Base-by-base conservation (phyloP, 2,329 filamentous ascomycete genomes). In the Periglandula ipomoeae region DNA sequence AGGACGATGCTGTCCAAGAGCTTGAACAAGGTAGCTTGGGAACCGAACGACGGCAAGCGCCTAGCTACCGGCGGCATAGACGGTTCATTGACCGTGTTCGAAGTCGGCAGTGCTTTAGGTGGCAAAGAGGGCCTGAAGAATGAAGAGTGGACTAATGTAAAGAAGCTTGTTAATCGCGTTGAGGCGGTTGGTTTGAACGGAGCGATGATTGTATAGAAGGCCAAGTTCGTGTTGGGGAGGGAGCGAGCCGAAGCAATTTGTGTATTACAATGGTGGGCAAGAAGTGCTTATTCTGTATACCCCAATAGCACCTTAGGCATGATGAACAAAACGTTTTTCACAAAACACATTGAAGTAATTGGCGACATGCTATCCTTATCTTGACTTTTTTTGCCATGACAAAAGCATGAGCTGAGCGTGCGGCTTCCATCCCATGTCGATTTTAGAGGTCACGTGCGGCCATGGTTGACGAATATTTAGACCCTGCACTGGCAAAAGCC, bases 21-120 rank as follows among this genome's bases (percentile, higher is more conserved):
- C 63, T 69, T 98, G 59, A 98, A 98, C 67, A 95, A 93, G 70
- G 73, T 96, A 39, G 85, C 89, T 1, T 98, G 93, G 93, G 93
- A 98, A 69, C 82, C 83, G 59, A 84, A 81, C 40, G 90, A 96
- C 62, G 94, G 93, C 44, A 86, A 85, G 66, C 79, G 87, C 46
- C 71, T 97, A 45, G 93, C 91, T 1, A 89, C 89, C 0, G 94
- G 93, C 40, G 93, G 93, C 4, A 84, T 98, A 52, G 90, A 96
- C 61, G 91, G 91, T 10, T 82, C 89, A 2, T 75, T 96, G 20
- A 95, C 87, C 0, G 81, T 98, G 7, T 98, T 97, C 61, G 93
- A 98, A 68, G 91, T 98, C 49, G 84, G 89, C 22, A 72, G 76
- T 59, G 81, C 90, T 56, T 65, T 94, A 10, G 89, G 90, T 23